Percentiles rank a stretch among this genome's conserved stretches.
phyloP scores from a whole-genome alignment of 768 basidiomycete genomes.

The Panus rudis region DNA sequence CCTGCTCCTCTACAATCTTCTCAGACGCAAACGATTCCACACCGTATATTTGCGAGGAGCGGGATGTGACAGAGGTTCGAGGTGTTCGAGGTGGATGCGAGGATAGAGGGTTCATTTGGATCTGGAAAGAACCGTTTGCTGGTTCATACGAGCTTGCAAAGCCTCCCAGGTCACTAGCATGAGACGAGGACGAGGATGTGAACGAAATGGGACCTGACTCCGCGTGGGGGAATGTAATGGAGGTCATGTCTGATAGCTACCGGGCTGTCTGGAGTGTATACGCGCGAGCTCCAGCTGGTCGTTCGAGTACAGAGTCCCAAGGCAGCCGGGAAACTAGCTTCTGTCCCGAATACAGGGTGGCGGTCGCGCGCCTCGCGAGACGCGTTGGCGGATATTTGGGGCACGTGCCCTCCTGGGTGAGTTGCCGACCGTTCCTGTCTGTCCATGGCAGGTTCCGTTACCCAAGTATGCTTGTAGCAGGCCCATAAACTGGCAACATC shows the following conservation, averaged over 20 bases:
- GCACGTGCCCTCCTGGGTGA: too few relatives aligned
- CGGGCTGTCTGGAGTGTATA: too few relatives aligned
- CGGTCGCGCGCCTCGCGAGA: too few relatives aligned
- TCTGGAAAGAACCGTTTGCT: conserved; percentile 37
- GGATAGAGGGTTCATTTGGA: conserved; percentile 79
- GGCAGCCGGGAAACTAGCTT: not conserved
- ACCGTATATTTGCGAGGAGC: conserved; percentile 33
- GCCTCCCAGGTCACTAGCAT: conserved; percentile 38
- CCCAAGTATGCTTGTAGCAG: too few relatives aligned
- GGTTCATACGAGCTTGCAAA: conserved; percentile 55
- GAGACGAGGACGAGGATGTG: conserved; percentile 34
- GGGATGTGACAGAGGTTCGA: conserved; percentile 40
- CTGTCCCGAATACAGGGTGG: too few relatives aligned
- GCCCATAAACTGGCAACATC: not conserved
- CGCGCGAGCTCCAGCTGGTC: conserved; percentile 2
- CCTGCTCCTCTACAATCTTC: conserved; percentile 27
- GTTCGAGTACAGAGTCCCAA: not conserved
- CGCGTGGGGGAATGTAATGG: conserved; percentile 54
- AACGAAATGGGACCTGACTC: conserved; percentile 27
- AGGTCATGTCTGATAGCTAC: conserved; percentile 64
- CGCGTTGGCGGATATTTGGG: too few relatives aligned
- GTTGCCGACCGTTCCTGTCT: not conserved
- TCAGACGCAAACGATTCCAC: conserved; percentile 39
- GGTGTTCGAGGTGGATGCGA: conserved; percentile 76
- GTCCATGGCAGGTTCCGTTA: not conserved